Base-by-base conservation (phyloP, 345 rosid genomes). In the Iberis pinnata region DNA sequence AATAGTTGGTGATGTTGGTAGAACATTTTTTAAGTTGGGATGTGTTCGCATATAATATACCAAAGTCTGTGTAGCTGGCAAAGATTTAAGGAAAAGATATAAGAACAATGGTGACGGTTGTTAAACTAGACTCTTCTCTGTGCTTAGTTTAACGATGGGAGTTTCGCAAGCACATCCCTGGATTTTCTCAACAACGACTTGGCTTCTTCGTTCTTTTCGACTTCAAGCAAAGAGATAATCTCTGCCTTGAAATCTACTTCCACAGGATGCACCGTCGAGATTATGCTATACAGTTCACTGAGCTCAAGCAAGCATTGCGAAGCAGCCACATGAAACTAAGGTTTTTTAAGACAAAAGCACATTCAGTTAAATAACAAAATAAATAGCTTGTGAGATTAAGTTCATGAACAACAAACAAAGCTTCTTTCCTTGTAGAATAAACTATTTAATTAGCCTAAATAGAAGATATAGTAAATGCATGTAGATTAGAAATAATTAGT, bases 181-280 rank as follows among this genome's bases (percentile, higher is more conserved):
- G 84, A 90, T 63, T 73, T 73, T 55, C 67, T 84, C 63, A 90
- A 55, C 70, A 74, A 53, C 0, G 89, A 79, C 66, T 77, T 87
- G 0, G 98, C 95, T 60, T 68, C 84, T 72, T 65, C 89, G 44
- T 72, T 87, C 77, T 87, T 90, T 51, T 84, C 96, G 14, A 75
- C 76, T 61, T 84, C 96, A 46, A 62, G 64, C 29, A 70, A 77
- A 45, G 76, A 81, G 37, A 32, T 32, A 29, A 90, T 66, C 67
- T 82, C 85, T 36, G 53, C 70, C 65, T 73, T 79, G 46, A 76
- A 72, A 39, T 63, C 77, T 9, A 39, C 58, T 13, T 76, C 77
- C 6, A 49, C 41, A 32, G 63, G 60, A 58, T 27, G 49, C 39
- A 54, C 51, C 0, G 75, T 20, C 17, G 80, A 67, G 36, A 80